phyloP scores from a whole-genome alignment of 208 protist genomes.

The Leishmania aethiopica region DNA sequence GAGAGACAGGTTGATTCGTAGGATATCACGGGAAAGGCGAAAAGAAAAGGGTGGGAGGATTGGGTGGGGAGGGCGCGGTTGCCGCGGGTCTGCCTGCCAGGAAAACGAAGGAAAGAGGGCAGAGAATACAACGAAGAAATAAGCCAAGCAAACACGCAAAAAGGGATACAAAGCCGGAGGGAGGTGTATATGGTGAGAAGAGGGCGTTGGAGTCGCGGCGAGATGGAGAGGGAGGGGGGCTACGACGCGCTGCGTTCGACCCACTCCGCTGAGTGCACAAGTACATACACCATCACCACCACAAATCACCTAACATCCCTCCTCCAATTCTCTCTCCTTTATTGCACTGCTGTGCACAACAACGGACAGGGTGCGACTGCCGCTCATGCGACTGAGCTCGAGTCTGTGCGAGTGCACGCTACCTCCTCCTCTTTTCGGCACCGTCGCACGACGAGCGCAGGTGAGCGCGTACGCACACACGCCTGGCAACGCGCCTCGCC shows the following conservation, averaged over 20 bases:
- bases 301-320: neutral
- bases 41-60: neutral
- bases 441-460: neutral
- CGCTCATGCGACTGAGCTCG: neutral
- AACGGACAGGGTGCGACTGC: neutral
- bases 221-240: neutral
- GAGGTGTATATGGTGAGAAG: neutral
- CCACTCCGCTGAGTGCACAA: neutral
- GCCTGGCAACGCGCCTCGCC: neutral
- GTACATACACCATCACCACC: neutral
- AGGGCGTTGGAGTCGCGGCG: neutral
- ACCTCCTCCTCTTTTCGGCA: neutral
- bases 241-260: neutral
- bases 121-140: neutral
- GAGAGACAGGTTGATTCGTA: neutral
- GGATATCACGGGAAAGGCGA: neutral
- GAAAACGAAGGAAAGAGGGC: neutral
- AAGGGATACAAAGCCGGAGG: neutral
- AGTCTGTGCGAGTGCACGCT: neutral
- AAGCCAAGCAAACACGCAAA: neutral
- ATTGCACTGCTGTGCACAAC: neutral
- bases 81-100: neutral
- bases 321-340: neutral
- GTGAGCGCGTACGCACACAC: neutral
- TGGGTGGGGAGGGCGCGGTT: too few relatives aligned